Base-by-base conservation (phyloP, 495 filamentous ascomycete genomes). In the Trichoderma orchidacearum region DNA sequence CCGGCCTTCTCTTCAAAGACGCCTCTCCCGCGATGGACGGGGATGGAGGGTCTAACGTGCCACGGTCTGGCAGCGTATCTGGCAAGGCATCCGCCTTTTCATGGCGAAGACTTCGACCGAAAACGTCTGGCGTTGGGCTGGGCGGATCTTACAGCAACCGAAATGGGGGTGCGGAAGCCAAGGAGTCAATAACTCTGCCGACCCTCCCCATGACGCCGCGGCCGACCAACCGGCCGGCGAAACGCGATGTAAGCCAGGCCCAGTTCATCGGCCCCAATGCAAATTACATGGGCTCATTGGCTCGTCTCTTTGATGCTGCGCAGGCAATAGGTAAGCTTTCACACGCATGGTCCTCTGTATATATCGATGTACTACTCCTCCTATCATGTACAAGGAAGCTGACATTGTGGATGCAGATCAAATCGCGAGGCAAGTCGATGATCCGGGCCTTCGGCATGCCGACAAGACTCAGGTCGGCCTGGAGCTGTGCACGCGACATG, bases 361-460 rank as follows among this genome's bases (percentile, higher is more conserved):
- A 11, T 12, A 27, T 23, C 8, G 4, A 23, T 3, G 27, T 48
- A 12, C 17, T 23, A 18, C 13, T 50, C 8, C 21, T 52, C 51
- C 61, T 52, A 57, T 36, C 36, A 27, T n/a, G 48, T 70, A 38
- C 7, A 25, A 23, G 15, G 8, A 15, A 4, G 27, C 51, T 53
- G 30, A 53, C 28, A 3, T n/a, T 8, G 11, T 11, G 11, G 27
- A 18, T 17, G 56, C 61, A 96, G 93, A 98, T 77, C 89, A 93
- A 81, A 91, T 98, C 65, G 87, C 89, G 18, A 88, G 92, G 53
- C 90, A 95, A 73, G 89, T 95, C 36, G 93, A 98, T 66, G 92
- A 95, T 68, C 90, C 90, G 11, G 88, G 90, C 12, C 77, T 95
- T 36, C 86, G 86, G 62, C 89, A 92, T 59, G 76, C 76, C 28